Conservation (phyloP, 1,284 basidiomycete genomes). For the Marasmius sp. region DNA sequence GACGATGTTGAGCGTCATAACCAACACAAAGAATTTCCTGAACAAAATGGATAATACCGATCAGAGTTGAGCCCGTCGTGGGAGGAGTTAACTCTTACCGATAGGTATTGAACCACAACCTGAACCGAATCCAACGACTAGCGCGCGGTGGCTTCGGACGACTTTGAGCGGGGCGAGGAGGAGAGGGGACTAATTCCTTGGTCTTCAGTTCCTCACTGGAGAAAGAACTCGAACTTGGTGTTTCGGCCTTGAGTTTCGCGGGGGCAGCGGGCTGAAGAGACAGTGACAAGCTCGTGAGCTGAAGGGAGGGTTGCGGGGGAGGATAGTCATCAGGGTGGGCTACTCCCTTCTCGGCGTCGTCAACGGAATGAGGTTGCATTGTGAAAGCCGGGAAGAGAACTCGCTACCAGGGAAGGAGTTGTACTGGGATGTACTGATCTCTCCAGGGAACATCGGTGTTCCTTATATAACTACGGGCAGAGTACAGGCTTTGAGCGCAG, state of each 20-base stretch:
- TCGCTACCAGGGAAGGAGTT: not conserved
- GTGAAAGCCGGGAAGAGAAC: not conserved
- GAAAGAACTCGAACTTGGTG: not conserved
- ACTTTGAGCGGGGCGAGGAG: constrained; percentile 12
- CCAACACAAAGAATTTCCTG: constrained; percentile 63
- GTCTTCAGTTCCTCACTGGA: not conserved
- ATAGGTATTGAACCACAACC: constrained; percentile 68
- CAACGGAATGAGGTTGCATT: constrained; percentile 13
- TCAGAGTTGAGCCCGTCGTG: not conserved
- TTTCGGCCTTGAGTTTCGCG: not conserved
- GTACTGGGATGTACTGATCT: not conserved
- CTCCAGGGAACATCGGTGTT: not conserved
- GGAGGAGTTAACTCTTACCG: constrained; percentile 36
- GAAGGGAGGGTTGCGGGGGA: constrained; percentile 6
- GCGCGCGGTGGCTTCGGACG: constrained; percentile 20
- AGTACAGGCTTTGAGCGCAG: too few species aligned
- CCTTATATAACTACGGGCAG: too few species aligned
- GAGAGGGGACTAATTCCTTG: not conserved
- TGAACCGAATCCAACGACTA: constrained; percentile 48
- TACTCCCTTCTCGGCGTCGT: constrained; percentile 40
- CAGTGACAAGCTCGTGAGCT: not conserved
- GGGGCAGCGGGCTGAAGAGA: not conserved
- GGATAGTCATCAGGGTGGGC: constrained; percentile 24
- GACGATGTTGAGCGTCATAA: constrained; percentile 49
- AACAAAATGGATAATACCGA: not conserved